A percentile compares a stretch with the other conserved stretches of the same genome.
phyloP scores from a whole-genome alignment of 352 stramenopile species.

The Globisporangium recalcitrans region DNA sequence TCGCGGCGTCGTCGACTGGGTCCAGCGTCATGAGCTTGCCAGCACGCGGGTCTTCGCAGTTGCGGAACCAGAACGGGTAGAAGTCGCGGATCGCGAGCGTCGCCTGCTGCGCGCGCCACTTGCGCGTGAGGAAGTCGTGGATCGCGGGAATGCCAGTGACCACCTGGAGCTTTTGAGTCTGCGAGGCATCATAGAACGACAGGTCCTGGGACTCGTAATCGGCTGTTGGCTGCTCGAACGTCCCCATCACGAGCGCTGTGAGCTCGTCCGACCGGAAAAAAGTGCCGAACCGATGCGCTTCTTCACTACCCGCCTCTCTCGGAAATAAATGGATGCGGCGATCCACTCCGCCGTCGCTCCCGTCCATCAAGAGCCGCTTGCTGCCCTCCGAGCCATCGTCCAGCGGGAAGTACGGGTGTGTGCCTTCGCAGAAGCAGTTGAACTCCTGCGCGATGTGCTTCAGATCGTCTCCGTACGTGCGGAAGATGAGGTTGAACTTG shows the following conservation, averaged over 20 bases:
- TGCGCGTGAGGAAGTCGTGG: constrained; percentile 41
- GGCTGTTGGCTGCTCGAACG: constrained; percentile 50
- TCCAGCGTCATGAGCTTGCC: constrained; percentile 62
- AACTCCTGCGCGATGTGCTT: constrained; percentile 67
- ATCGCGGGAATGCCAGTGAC: constrained; percentile 40
- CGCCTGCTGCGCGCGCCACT: constrained; percentile 41
- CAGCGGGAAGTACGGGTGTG: constrained; percentile 47
- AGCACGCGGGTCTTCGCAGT: constrained; percentile 39
- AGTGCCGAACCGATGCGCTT: constrained; percentile 44
- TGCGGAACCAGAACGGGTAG: constrained; percentile 67
- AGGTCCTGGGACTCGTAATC: constrained; percentile 15
- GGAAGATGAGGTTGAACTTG: constrained; percentile 75
- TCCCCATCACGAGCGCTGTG: constrained; percentile 66
- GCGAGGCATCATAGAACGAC: constrained; percentile 32
- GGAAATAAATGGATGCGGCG: constrained; percentile 42
- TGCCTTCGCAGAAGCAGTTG: constrained; percentile 67
- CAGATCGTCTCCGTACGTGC: constrained; percentile 69
- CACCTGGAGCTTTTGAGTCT: constrained; percentile 19
- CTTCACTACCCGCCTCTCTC: not conserved
- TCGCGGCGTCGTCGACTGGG: constrained; percentile 12
- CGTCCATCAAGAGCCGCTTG: constrained; percentile 37
- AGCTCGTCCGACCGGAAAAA: constrained; percentile 48
- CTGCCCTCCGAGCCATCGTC: not conserved
- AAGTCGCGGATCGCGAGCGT: constrained; percentile 74
- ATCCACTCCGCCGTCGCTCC: constrained; percentile 40